Conservation (phyloP, 164 flowering plant species). For the Aristolochia fimbriata region DNA sequence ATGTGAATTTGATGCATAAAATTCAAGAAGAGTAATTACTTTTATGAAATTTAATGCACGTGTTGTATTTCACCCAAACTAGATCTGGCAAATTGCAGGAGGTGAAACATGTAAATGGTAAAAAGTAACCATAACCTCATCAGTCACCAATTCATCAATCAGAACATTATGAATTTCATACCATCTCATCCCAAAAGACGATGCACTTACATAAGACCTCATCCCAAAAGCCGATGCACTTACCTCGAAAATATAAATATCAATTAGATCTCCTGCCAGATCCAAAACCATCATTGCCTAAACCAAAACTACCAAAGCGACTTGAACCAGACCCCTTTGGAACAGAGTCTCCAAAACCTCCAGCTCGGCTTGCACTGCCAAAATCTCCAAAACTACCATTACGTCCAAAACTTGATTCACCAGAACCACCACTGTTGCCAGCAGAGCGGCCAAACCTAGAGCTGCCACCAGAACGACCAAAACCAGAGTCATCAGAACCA, state of each 20-base stretch:
- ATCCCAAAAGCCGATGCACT: background rate
- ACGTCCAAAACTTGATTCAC: conserved; percentile 11
- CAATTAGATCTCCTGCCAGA: background rate
- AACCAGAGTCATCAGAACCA: conserved; percentile 14
- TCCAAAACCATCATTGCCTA: conserved; percentile 27
- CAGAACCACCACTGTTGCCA: conserved; percentile 6
- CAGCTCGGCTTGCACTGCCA: conserved; percentile 4
- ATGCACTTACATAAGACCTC: background rate
- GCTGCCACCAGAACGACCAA: conserved; percentile 10
- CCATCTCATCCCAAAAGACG: background rate
- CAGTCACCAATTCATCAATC: too few species aligned
- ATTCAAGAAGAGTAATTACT: too few species aligned
- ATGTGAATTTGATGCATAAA: too few species aligned
- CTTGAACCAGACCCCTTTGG: conserved; percentile 9
- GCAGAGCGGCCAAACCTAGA: conserved; percentile 5
- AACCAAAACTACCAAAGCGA: conserved; percentile 14
- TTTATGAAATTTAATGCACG: too few species aligned
- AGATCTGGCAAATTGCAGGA: too few species aligned
- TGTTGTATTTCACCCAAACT: too few species aligned
- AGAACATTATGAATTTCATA: too few species aligned
- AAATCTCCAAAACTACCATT: conserved; percentile 3
- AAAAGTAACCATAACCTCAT: too few species aligned
- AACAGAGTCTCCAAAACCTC: conserved; percentile 7
- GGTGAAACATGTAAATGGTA: too few species aligned
- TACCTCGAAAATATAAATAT: background rate